These are phyloP conservation scores for Asparagopsis taxiformis DNA, from an alignment of 31 red algal genomes.

Conservation along the genomic window DNA sequence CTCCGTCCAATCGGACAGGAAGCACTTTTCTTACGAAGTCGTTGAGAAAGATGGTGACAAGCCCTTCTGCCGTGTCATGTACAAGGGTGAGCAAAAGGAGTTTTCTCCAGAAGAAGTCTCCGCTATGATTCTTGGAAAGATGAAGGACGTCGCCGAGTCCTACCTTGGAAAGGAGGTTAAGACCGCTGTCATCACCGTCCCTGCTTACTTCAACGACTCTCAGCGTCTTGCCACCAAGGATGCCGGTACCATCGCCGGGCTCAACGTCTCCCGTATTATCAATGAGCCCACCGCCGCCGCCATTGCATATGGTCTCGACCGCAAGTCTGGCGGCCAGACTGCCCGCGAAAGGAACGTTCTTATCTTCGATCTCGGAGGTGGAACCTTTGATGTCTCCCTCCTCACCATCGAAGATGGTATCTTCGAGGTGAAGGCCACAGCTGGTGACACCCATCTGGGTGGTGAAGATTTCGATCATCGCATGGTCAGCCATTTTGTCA, in stretches of 20 bases:
- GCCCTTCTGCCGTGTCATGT: slow-evolving; percentile 87
- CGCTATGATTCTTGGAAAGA: slow-evolving; percentile 98
- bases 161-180: slow-evolving; percentile 96
- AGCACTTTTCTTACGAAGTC: slow-evolving; percentile 95
- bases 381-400: slow-evolving; percentile 99
- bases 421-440: slow-evolving; percentile 98
- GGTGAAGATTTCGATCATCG: slow-evolving; percentile 99
- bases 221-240: slow-evolving; percentile 99
- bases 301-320: slow-evolving; percentile 99
- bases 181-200: slow-evolving; percentile 98
- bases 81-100: slow-evolving; percentile 93
- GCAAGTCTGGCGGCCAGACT: slow-evolving; percentile 78
- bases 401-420: slow-evolving; percentile 99
- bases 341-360: slow-evolving; percentile 90
- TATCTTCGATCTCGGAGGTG: slow-evolving; percentile 99
- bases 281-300: slow-evolving; percentile 99
- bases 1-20: slow-evolving; percentile 97
- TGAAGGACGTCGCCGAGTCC: slow-evolving; percentile 98
- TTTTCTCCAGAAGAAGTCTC: slow-evolving; percentile 98
- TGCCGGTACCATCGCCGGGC: slow-evolving; percentile 95
- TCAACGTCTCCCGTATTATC: slow-evolving; percentile 99
- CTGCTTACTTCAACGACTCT: slow-evolving; percentile 99
- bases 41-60: slow-evolving; percentile 95
- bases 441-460: slow-evolving; percentile 98
- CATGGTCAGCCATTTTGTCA: slow-evolving; percentile 93